These are phyloP conservation scores for Evernia prunastri DNA, from an alignment of 495 filamentous ascomycete genomes.

Conservation along the genomic window DNA sequence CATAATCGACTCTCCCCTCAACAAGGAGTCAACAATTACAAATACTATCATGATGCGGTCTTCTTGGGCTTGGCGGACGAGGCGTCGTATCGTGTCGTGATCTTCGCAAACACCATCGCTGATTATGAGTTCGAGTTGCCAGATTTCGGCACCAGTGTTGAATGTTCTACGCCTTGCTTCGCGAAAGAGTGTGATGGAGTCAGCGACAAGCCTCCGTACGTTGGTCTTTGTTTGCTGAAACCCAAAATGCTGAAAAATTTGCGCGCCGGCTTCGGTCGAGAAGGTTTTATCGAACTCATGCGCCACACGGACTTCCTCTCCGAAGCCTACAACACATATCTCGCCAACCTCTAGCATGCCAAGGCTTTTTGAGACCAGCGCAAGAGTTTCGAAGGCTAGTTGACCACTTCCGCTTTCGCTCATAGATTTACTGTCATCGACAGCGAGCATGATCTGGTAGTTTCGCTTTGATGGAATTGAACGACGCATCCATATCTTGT, in stretches of 20 bases:
- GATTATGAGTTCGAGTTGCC: conserved; percentile 90
- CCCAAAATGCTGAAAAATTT: conserved; percentile 74
- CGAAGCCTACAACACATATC: conserved; percentile 83
- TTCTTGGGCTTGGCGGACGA: conserved; percentile 81
- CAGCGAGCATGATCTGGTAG: conserved; percentile 94
- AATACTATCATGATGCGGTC: conserved; percentile 98
- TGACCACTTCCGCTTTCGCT: conserved; percentile 58
- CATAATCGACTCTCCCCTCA: conserved; percentile 60
- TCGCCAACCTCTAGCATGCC: conserved; percentile 91
- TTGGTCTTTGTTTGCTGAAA: conserved; percentile 83
- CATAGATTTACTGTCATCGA: conserved; percentile 95
- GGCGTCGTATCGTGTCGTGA: conserved; percentile 71
- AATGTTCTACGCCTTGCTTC: conserved; percentile 57
- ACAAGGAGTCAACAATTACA: conserved; percentile 80
- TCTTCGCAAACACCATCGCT: conserved; percentile 89
- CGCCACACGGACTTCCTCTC: conserved; percentile 74
- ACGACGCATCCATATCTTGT: conserved; percentile 99
- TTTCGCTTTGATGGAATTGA: conserved; percentile 83
- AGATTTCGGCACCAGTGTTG: conserved; percentile 69
- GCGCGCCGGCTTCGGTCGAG: conserved; percentile 71
- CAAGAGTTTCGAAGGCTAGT: conserved; percentile 85
- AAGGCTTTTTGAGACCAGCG: conserved; percentile 76
- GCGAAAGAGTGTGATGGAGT: conserved; percentile 74
- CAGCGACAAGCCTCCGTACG: conserved; percentile 66
- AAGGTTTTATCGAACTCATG: conserved; percentile 84